These are phyloP conservation scores for Colletotrichum tamarilloi DNA, from an alignment of 2,329 filamentous ascomycete genomes.

Conservation along the genomic window DNA sequence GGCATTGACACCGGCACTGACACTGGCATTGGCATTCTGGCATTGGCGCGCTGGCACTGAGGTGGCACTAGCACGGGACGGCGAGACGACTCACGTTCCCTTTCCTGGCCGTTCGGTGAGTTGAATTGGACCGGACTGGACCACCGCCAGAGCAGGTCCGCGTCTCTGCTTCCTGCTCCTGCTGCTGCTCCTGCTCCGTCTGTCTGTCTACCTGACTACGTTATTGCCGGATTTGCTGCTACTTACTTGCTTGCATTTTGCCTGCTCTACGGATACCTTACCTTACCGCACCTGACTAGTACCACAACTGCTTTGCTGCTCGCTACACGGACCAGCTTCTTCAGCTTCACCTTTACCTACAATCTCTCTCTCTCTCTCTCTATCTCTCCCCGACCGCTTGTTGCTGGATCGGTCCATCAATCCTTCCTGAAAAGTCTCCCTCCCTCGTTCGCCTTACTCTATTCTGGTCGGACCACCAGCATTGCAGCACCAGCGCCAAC, in stretches of 20 bases:
- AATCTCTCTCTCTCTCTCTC: too few relatives aligned
- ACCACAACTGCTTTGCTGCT: neutral
- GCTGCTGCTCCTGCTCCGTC: neutral
- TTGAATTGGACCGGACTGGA: constrained; percentile 10
- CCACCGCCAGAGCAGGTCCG: constrained; percentile 5
- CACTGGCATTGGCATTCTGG: constrained; percentile 29
- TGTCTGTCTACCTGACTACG: neutral
- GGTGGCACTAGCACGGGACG: constrained; percentile 27
- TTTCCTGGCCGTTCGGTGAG: constrained; percentile 25
- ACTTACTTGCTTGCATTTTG: neutral
- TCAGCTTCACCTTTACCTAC: neutral
- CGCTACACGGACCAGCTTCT: neutral
- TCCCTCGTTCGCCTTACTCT: neutral
- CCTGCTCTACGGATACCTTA: neutral
- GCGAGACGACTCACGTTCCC: constrained; percentile 32
- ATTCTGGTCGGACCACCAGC: constrained; percentile 17
- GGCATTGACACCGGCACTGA: constrained; percentile 18
- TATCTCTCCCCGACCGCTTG: neutral
- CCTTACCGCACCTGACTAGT: neutral
- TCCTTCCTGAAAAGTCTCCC: neutral
- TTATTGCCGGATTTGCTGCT: neutral
- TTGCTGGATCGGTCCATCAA: constrained; percentile 18
- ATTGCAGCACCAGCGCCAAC: neutral
- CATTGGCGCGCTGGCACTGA: constrained; percentile 24
- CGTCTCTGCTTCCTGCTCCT: neutral